phyloP scores from a whole-genome alignment of 768 basidiomycete species.

The Suillus subaureus region DNA sequence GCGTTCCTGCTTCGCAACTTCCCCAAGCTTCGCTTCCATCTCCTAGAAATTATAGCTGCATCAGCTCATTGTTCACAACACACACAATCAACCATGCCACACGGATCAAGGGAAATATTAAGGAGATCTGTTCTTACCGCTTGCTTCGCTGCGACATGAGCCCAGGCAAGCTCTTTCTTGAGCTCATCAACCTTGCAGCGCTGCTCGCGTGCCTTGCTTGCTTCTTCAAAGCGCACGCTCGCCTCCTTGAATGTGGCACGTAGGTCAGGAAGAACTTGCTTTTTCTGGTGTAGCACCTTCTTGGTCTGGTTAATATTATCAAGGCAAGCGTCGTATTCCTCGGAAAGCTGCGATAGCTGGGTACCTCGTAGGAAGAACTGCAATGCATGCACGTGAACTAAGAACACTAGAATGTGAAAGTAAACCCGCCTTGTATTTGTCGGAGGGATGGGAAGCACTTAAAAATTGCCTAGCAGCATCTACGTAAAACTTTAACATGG shows the following conservation, averaged over 20 bases:
- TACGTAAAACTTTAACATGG: slow-evolving; percentile 16
- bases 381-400: slow-evolving; percentile 5
- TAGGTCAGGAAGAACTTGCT: slow-evolving; percentile 79
- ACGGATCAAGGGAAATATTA: background rate
- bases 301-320: slow-evolving; percentile 72
- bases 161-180: slow-evolving; percentile 86
- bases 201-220: slow-evolving; percentile 72
- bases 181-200: slow-evolving; percentile 67
- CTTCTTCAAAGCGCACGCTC: slow-evolving; percentile 64
- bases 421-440: slow-evolving; percentile 82
- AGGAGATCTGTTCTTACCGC: slow-evolving; percentile 41
- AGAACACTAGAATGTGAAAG: background rate
- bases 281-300: slow-evolving; percentile 68
- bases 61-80: background rate
- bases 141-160: slow-evolving; percentile 75
- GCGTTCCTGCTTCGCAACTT: slow-evolving; percentile 40
- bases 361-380: slow-evolving; percentile 97
- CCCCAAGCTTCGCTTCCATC: slow-evolving; percentile 43
- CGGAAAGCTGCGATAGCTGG: slow-evolving; percentile 82
- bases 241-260: slow-evolving; percentile 59
- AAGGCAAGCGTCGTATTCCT: slow-evolving; percentile 81
- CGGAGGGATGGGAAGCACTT: slow-evolving; percentile 73
- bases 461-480: slow-evolving; percentile 68
- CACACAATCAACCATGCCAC: background rate
- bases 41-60: slow-evolving; percentile 34